Evolutionary conservation across 495 filamentous ascomycete species (phyloP).

Genomic region (Cercophora sp.): DNA sequence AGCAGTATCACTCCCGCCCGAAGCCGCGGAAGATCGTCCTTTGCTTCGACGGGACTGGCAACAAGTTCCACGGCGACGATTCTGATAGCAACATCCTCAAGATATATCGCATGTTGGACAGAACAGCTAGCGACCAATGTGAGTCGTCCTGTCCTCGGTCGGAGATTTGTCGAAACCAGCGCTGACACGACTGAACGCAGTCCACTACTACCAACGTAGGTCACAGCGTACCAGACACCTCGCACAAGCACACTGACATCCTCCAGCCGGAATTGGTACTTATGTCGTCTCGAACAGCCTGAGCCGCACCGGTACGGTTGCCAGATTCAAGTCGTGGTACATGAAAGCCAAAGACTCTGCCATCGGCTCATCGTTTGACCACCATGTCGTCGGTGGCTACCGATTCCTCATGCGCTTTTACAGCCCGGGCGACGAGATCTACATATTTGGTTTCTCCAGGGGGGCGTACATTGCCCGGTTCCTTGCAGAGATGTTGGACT

Average conservation of each 20-base stretch:
- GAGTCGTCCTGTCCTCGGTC: slow-evolving; percentile 13
- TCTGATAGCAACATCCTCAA: slow-evolving; percentile 88
- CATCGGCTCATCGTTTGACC: slow-evolving; percentile 75
- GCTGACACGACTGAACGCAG: slow-evolving; percentile 32
- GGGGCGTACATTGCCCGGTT: slow-evolving; percentile 87
- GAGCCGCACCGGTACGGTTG: slow-evolving; percentile 59
- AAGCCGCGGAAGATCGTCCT: slow-evolving; percentile 57
- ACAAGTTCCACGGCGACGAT: slow-evolving; percentile 77
- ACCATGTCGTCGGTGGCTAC: slow-evolving; percentile 81
- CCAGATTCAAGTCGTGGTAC: slow-evolving; percentile 70
- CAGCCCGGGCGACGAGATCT: slow-evolving; percentile 71
- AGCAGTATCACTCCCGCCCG: slow-evolving; percentile 6
- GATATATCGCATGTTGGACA: slow-evolving; percentile 67
- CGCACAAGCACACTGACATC: slow-evolving; percentile 31
- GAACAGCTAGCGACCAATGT: slow-evolving; percentile 50
- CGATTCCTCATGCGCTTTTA: slow-evolving; percentile 89
- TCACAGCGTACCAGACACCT: neutral
- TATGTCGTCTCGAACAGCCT: slow-evolving; percentile 69
- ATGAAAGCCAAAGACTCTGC: slow-evolving; percentile 81
- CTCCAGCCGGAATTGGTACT: slow-evolving; percentile 72
- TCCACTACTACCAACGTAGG: slow-evolving; percentile 68
- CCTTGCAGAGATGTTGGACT: slow-evolving; percentile 81
- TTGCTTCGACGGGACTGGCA: slow-evolving; percentile 88
- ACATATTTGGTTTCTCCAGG: slow-evolving; percentile 80
- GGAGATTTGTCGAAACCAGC: no score